phyloP scores from a whole-genome alignment of 352 stramenopile species.

The Globisporangium uncinulatum region DNA sequence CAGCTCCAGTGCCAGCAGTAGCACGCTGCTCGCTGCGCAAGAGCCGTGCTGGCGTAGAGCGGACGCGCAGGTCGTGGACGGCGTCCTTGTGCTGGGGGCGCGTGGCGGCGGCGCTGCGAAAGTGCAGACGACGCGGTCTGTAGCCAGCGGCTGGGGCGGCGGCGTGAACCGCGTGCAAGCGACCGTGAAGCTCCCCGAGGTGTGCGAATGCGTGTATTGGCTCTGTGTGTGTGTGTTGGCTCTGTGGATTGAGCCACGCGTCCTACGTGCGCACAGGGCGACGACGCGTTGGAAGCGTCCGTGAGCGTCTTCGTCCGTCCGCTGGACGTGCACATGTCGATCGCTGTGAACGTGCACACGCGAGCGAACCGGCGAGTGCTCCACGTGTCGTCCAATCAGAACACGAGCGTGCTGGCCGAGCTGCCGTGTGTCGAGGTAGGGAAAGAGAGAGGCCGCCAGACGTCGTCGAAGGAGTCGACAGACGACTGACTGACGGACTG shows the following conservation, averaged over 20 bases:
- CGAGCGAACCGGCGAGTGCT: conserved; percentile 12
- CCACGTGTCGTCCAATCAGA: conserved; percentile 25
- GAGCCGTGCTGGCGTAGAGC: conserved; percentile 16
- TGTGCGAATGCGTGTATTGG: not conserved
- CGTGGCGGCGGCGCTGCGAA: conserved; percentile 1
- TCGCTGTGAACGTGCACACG: conserved; percentile 13
- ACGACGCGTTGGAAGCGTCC: conserved; percentile 13
- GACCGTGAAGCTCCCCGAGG: conserved; percentile 5
- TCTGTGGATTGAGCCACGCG: not conserved
- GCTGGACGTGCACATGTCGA: conserved; percentile 19
- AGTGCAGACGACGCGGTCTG: conserved; percentile 2
- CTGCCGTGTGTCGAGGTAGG: conserved; percentile 36
- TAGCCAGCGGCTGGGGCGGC: not conserved
- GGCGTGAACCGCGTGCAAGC: conserved; percentile 10
- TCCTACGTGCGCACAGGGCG: not conserved
- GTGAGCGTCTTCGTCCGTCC: conserved; percentile 21
- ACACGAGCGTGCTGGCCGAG: conserved; percentile 24
- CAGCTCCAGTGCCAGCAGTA: not conserved
- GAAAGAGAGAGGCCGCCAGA: too few relatives aligned
- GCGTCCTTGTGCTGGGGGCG: conserved; percentile 5
- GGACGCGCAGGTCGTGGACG: conserved; percentile 12
- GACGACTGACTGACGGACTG: not conserved
- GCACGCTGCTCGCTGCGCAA: not conserved
- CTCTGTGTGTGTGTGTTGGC: not conserved
- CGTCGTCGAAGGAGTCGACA: too few relatives aligned